Base-by-base conservation (phyloP, 371 early-diverging fungal genomes). In the Chytridium lagenaria region DNA sequence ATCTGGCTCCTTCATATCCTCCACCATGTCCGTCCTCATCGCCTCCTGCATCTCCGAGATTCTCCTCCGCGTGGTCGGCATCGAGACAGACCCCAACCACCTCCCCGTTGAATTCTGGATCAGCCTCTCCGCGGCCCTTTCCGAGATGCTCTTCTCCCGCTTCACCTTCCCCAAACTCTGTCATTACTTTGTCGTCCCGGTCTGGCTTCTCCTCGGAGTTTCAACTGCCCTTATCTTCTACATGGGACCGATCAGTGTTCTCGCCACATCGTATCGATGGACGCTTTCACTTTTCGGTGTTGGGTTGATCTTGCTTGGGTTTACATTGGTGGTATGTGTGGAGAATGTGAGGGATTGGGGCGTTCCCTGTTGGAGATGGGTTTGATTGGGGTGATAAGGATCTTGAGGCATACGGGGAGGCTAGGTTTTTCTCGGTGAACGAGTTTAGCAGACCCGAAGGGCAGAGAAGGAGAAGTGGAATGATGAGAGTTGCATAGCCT, bases 1-100 rank as follows among this genome's bases (percentile, higher is more conserved):
- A n/a, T 73, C 30, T 73, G 73, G 73, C 26, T 59, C 61, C 51
- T 73, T 2, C 73, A 73, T 65, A 30, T 34, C 40, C 67, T 73
- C n/a, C 61, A 73, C 73, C 19, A 36, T 67, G n/a, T 67, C 73
- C 1, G 38, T 73, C 15, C 22, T 73, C 23, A 15, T 59, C 59
- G 73, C 73, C 63, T 61, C 63, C 26, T 16, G 33, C 38, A 31
- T 61, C 10, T 61, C 63, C 23, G 63, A 61, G 34, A 31, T 61
- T 5, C 63, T 61, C 36, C 33, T 61, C 63, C 63, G 63, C 12
- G 19, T 61, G 7, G 7, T 38, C 63, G 36, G 33, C 36, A 15
- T 30, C 34, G 36, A 61, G 33, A 31, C 33, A 7, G 36, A 61
- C 26, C 63, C 33, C 7, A 2, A 34, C 23, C 34, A 61, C 26